Evolutionary conservation across 2,329 filamentous ascomycete genomes (phyloP).

Genomic region (Ophiostoma ulmi): DNA sequence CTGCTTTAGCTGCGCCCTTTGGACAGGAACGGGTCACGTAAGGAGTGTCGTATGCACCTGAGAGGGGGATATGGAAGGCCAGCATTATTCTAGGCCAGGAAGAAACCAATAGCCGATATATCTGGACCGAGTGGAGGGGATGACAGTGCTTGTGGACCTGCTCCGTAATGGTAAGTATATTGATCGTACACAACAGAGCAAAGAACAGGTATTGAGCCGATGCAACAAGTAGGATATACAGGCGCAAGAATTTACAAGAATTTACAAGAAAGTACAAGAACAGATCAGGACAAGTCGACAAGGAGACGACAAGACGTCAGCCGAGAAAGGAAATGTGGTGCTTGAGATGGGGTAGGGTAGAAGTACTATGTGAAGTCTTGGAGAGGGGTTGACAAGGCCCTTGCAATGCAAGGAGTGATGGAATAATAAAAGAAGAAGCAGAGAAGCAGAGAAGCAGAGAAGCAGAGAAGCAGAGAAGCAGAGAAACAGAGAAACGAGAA

Average conservation of each 20-base stretch:
- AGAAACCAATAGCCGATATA: not conserved
- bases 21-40: slow-evolving; percentile 22
- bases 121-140: not conserved
- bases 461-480: not conserved
- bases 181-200: not conserved
- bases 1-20: slow-evolving; percentile 21
- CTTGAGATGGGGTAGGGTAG: not conserved
- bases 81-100: not conserved
- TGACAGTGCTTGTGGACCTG: slow-evolving; percentile 10
- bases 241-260: too few species aligned
- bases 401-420: slow-evolving; percentile 9
- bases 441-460: not conserved
- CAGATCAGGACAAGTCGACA: not conserved
- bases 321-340: not conserved
- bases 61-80: slow-evolving; percentile 10
- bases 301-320: not conserved
- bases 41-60: slow-evolving; percentile 18
- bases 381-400: not conserved
- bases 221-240: not conserved
- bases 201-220: not conserved
- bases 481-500: not conserved
- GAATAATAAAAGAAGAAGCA: slow-evolving; percentile 3
- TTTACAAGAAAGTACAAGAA: not conserved
- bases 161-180: not conserved
- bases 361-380: not conserved